Conservation (phyloP, 371 early-diverging fungal genomes). For the Lichtheimia ramosa region DNA sequence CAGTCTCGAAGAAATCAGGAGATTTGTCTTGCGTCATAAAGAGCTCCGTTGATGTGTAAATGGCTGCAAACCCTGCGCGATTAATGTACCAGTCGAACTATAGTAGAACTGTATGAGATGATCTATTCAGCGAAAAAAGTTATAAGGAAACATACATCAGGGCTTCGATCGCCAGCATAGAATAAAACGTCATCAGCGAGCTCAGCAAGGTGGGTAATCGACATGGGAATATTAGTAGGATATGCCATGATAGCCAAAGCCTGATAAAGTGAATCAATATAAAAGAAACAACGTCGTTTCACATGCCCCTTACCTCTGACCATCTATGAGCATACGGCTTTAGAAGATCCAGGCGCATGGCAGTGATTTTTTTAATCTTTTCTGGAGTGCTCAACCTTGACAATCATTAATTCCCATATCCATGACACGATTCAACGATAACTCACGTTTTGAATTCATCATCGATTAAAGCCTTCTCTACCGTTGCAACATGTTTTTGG, state of each 20-base stretch:
- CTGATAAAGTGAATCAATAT: conserved; percentile 25
- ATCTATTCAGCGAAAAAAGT: background rate
- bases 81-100: conserved; percentile 90
- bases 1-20: conserved; percentile 69
- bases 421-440: background rate
- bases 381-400: conserved; percentile 46
- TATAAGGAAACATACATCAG: conserved; percentile 54
- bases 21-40: conserved; percentile 89
- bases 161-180: conserved; percentile 83
- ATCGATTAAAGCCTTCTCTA: conserved; percentile 24
- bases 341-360: conserved; percentile 70
- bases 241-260: conserved; percentile 83
- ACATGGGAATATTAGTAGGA: conserved; percentile 69
- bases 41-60: conserved; percentile 84
- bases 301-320: conserved; percentile 63
- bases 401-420: conserved; percentile 2
- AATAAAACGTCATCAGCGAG: conserved; percentile 88
- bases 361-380: conserved; percentile 65
- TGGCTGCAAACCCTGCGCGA: conserved; percentile 75
- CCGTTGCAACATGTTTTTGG: conserved; percentile 53
- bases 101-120: background rate
- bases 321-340: conserved; percentile 74
- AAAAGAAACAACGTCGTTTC: background rate
- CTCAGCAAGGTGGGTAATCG: conserved; percentile 65
- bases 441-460: background rate